Conservation (phyloP, 2,329 filamentous ascomycete species). For the Raffaelea deltoideospora region DNA sequence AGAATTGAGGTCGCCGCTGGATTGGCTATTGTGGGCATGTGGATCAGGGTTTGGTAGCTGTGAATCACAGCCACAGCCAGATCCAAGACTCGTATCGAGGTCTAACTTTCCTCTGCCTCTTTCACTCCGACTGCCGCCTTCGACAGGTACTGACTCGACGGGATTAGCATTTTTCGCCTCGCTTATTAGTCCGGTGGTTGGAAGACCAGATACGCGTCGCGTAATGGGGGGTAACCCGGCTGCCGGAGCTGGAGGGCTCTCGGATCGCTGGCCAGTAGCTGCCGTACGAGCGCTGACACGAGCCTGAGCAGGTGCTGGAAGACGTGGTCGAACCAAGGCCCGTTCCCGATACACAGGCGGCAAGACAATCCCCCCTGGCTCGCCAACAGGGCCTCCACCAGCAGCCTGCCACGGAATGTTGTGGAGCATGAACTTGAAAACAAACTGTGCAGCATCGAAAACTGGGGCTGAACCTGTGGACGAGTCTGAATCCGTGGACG, state of each 20-base stretch:
- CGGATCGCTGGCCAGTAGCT: constrained; percentile 14
- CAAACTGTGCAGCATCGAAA: constrained; percentile 41
- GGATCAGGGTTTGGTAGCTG: no score
- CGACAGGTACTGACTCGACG: constrained; percentile 3
- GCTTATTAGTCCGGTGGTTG: constrained; percentile 29
- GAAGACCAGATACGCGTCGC: constrained; percentile 30
- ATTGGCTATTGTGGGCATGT: no score
- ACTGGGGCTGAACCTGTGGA: constrained; percentile 40
- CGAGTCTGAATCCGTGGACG: constrained; percentile 31
- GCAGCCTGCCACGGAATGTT: constrained; percentile 15
- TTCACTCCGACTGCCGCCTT: constrained; percentile 2
- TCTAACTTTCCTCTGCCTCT: no score
- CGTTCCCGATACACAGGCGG: constrained; percentile 39
- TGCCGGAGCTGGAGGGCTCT: constrained; percentile 22
- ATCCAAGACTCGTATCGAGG: no score
- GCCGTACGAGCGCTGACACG: constrained; percentile 31
- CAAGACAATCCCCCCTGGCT: constrained; percentile 31
- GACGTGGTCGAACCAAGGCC: constrained; percentile 49
- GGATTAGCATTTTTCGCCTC: constrained; percentile 33
- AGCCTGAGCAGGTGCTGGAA: constrained; percentile 56
- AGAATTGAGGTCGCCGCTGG: constrained; percentile 5
- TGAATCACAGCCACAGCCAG: no score
- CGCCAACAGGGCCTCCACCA: neutral
- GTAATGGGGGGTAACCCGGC: constrained; percentile 26
- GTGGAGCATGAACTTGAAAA: constrained; percentile 62